A percentile compares a stretch with the other conserved stretches of the same genome.
phyloP scores from a whole-genome alignment of 2,329 filamentous ascomycete species.

The Aplosporella prunicola region DNA sequence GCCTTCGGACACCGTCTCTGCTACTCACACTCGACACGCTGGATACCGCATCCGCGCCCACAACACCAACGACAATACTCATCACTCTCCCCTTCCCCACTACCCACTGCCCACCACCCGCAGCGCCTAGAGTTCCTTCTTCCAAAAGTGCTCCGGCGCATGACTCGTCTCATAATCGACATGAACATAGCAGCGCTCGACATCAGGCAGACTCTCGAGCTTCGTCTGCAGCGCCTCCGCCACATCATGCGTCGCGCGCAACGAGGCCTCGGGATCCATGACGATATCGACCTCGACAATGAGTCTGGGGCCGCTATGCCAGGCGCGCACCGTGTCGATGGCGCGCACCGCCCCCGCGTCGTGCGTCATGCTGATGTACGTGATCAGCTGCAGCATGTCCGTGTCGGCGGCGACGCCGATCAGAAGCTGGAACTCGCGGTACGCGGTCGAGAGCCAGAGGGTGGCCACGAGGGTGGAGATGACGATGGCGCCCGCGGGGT shows the following conservation, averaged over 20 bases:
- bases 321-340: conserved; percentile 92
- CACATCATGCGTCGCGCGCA: conserved; percentile 79
- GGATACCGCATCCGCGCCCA: too few relatives aligned
- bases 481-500: conserved; percentile 81
- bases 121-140: conserved; percentile 51
- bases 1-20: too few relatives aligned
- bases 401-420: conserved; percentile 83
- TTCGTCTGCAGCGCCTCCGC: conserved; percentile 92
- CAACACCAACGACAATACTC: too few relatives aligned
- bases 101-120: too few relatives aligned
- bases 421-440: conserved; percentile 79
- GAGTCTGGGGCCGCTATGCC: conserved; percentile 78
- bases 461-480: conserved; percentile 67
- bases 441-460: conserved; percentile 80
- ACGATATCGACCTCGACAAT: conserved; percentile 96
- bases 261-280: conserved; percentile 66
- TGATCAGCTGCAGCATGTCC: conserved; percentile 84
- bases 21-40: too few relatives aligned
- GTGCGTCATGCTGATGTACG: conserved; percentile 83
- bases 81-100: too few relatives aligned
- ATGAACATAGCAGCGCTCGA: conserved; percentile 92
- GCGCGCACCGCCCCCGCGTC: conserved; percentile 67
- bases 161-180: conserved; percentile 96
- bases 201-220: conserved; percentile 80
- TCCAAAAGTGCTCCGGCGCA: conserved; percentile 73